A percentile compares a stretch with the other conserved stretches of the same genome.
phyloP scores from a whole-genome alignment of 2,329 filamentous ascomycete species.

The Ceratocystis variospora region DNA sequence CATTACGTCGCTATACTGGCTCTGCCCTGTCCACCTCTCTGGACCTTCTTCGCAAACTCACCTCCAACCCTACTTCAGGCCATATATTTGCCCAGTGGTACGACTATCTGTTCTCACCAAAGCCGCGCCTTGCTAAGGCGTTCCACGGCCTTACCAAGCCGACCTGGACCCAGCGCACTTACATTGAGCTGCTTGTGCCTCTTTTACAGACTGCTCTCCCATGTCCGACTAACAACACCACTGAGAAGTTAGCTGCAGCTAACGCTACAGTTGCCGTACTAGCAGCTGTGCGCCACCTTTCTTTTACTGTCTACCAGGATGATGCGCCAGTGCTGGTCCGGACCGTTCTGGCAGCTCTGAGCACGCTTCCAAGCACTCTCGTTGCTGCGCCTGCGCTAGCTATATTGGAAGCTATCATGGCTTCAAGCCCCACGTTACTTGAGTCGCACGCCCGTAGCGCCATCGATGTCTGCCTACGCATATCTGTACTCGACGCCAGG shows the following conservation, averaged over 20 bases:
- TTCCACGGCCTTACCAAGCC: constrained; percentile 33
- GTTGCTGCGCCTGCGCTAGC: constrained; percentile 37
- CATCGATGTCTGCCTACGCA: constrained; percentile 31
- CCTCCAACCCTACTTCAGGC: constrained; percentile 25
- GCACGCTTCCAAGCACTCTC: constrained; percentile 29
- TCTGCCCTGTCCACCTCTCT: constrained; percentile 27
- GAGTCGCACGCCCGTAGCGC: constrained; percentile 37
- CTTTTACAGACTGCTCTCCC: constrained; percentile 34
- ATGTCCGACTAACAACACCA: constrained; percentile 21
- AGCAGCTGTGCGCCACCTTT: constrained; percentile 36
- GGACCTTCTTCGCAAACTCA: constrained; percentile 28
- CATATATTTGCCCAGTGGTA: constrained; percentile 31
- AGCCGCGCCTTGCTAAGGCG: constrained; percentile 29
- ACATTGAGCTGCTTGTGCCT: constrained; percentile 34
- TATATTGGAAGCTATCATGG: constrained; percentile 36
- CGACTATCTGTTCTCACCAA: constrained; percentile 31
- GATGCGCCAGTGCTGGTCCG: constrained; percentile 36
- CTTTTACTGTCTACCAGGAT: constrained; percentile 38
- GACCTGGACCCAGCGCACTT: constrained; percentile 37
- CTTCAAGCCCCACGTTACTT: constrained; percentile 33
- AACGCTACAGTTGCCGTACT: constrained; percentile 37
- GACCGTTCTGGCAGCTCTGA: constrained; percentile 35
- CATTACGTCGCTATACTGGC: constrained; percentile 29
- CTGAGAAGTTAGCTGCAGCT: constrained; percentile 24
- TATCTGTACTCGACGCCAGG: constrained; percentile 27